Percentiles rank a stretch among this genome's conserved stretches.
phyloP scores from a whole-genome alignment of 352 stramenopile genomes.

The Thraustotheca clavata region DNA sequence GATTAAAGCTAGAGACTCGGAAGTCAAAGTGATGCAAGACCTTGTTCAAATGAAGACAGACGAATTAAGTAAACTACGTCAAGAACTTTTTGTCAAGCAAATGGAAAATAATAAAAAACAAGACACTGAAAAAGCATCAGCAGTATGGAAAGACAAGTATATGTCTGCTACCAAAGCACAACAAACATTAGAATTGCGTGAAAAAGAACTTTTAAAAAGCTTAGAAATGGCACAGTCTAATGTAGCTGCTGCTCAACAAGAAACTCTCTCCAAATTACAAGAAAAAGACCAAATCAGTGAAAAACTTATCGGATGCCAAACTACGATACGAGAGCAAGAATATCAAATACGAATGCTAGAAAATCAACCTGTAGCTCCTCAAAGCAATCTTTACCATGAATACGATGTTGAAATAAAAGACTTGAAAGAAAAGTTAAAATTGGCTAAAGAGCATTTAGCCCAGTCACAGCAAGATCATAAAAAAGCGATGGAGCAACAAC shows the following conservation, averaged over 20 bases:
- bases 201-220: too few species aligned
- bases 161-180: not conserved
- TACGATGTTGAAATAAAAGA: constrained; percentile 13
- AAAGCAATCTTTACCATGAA: not conserved
- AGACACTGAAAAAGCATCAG: not conserved
- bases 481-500: constrained; percentile 1
- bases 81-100: constrained; percentile 8
- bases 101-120: constrained; percentile 1
- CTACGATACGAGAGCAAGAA: too few species aligned
- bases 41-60: not conserved
- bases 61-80: not conserved
- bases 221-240: too few species aligned
- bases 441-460: not conserved
- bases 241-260: too few species aligned
- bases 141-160: constrained; percentile 19
- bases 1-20: not conserved
- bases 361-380: too few species aligned
- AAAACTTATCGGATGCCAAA: not conserved
- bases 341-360: too few species aligned
- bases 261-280: too few species aligned
- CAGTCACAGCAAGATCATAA: not conserved
- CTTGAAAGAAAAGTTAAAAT: not conserved
- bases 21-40: constrained; percentile 1
- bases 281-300: not conserved
- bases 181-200: not conserved